A percentile compares a stretch with the other conserved stretches of the same genome.
These are phyloP conservation scores for Diutina pseudorugosa DNA, from an alignment of 1,139 yeast genomes.

Conservation along the genomic window DNA sequence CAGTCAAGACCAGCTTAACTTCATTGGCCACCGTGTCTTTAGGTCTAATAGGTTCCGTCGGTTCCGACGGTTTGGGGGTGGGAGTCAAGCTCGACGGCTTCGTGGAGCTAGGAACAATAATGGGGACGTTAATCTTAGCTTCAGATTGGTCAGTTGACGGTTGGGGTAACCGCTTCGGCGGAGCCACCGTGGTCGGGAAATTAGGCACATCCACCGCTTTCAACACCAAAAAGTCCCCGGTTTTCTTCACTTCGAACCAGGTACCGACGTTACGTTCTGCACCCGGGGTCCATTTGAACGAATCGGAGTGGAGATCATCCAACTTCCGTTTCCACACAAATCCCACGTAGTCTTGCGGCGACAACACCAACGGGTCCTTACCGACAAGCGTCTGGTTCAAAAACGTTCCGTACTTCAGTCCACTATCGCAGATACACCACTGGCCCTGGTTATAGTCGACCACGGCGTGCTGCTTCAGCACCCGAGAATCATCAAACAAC, in stretches of 20 bases:
- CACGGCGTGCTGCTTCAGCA: background rate
- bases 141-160: no score
- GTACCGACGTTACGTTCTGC: background rate
- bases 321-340: slow-evolving; percentile 6
- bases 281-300: background rate
- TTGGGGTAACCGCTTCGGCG: background rate
- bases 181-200: background rate
- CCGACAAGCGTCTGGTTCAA: slow-evolving; percentile 17
- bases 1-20: background rate
- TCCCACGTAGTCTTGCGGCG: slow-evolving; percentile 13
- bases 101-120: background rate
- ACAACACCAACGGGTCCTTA: slow-evolving; percentile 12
- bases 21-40: background rate
- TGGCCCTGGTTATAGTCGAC: background rate
- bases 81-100: background rate
- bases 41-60: no score
- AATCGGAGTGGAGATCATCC: background rate
- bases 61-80: background rate
- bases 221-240: background rate
- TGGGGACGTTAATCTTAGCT: background rate
- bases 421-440: slow-evolving; percentile 15
- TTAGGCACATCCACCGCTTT: background rate
- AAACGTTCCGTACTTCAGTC: slow-evolving; percentile 31
- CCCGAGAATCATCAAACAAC: background rate
- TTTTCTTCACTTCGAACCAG: background rate